Evolutionary conservation across 495 filamentous ascomycete genomes (phyloP).

Genomic region (Amniculicola lignicola): DNA sequence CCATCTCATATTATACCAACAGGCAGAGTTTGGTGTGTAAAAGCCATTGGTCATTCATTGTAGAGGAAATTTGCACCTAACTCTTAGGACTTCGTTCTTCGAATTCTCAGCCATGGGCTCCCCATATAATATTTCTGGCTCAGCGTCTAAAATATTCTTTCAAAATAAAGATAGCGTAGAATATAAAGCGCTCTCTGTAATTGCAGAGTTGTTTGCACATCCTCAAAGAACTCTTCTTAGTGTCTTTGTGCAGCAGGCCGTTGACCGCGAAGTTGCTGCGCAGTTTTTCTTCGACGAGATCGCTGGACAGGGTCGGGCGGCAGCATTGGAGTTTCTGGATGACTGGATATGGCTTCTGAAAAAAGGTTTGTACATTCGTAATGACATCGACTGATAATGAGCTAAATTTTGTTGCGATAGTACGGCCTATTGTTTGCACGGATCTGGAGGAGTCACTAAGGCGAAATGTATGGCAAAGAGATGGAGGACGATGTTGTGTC

Average conservation of each 20-base stretch:
- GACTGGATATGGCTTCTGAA: slow-evolving; percentile 17
- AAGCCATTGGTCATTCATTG: no score
- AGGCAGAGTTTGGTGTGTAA: no score
- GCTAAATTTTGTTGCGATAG: slow-evolving; percentile 11
- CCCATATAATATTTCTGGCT: slow-evolving; percentile 10
- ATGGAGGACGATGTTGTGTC: slow-evolving; percentile 23
- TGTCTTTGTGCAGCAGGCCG: slow-evolving; percentile 15
- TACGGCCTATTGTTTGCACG: slow-evolving; percentile 18
- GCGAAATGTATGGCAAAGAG: slow-evolving; percentile 19
- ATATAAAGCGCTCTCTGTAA: slow-evolving; percentile 19
- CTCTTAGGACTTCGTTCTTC: no score
- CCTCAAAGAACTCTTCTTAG: slow-evolving; percentile 19
- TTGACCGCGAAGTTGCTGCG: slow-evolving; percentile 19
- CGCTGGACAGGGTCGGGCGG: slow-evolving; percentile 4
- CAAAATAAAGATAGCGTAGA: slow-evolving; percentile 11
- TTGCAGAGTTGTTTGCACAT: slow-evolving; percentile 20
- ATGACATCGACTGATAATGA: neutral
- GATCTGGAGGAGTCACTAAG: slow-evolving; percentile 4
- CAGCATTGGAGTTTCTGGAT: slow-evolving; percentile 16
- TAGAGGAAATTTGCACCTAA: no score
- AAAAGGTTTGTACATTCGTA: slow-evolving; percentile 18
- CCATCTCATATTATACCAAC: no score
- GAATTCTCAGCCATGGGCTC: slow-evolving; percentile 21
- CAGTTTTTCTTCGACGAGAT: slow-evolving; percentile 15
- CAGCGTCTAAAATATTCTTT: slow-evolving; percentile 15